Conservation (phyloP, 2,329 filamentous ascomycete genomes). For the Bipolaris zeicola region DNA sequence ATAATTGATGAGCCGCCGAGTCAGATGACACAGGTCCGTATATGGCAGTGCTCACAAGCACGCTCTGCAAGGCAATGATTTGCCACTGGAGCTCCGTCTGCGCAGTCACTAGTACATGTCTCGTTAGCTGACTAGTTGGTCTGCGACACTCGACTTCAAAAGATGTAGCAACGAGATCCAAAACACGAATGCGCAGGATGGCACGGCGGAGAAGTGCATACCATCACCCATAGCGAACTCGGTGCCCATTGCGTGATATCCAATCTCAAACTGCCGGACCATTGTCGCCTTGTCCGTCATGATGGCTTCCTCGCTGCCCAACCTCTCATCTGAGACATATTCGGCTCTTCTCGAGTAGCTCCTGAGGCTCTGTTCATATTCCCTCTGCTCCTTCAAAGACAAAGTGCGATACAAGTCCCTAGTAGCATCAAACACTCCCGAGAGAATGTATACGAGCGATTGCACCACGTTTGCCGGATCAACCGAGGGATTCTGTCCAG, state of each 20-base stretch:
- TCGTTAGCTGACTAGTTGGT: slow-evolving; percentile 1
- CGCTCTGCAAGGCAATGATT: slow-evolving; percentile 44
- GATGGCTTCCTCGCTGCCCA: slow-evolving; percentile 35
- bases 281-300: slow-evolving; percentile 43
- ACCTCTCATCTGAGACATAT: slow-evolving; percentile 34
- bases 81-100: slow-evolving; percentile 43
- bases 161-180: not conserved
- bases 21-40: slow-evolving; percentile 44
- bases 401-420: slow-evolving; percentile 42
- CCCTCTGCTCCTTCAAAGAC: slow-evolving; percentile 40
- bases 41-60: slow-evolving; percentile 41
- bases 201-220: slow-evolving; percentile 16
- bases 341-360: slow-evolving; percentile 37
- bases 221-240: slow-evolving; percentile 44
- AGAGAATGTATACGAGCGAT: slow-evolving; percentile 37
- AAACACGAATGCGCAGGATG: not conserved
- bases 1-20: slow-evolving; percentile 41
- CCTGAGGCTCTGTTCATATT: slow-evolving; percentile 35
- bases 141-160: not conserved
- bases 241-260: slow-evolving; percentile 34
- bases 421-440: slow-evolving; percentile 45
- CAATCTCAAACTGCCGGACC: slow-evolving; percentile 37
- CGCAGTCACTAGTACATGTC: slow-evolving; percentile 30
- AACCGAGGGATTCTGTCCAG: slow-evolving; percentile 25
- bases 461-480: slow-evolving; percentile 41